Evolutionary conservation across 768 basidiomycete genomes (phyloP).

Genomic region (Lentinula raphanica): DNA sequence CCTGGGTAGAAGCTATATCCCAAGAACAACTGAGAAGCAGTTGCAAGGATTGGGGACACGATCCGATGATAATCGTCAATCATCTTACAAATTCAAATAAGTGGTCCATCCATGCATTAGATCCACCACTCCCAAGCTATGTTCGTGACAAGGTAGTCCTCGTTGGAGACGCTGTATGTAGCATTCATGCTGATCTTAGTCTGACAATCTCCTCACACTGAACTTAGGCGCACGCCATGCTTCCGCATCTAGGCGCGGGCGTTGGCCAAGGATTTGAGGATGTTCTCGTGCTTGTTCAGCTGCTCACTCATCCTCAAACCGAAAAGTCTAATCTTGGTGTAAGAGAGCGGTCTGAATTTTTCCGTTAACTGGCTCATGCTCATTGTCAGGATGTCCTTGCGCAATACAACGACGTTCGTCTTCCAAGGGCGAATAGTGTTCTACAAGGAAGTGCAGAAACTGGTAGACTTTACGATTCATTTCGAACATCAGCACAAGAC

Average conservation of each 20-base stretch:
- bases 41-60: constrained; percentile 42
- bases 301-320: constrained; percentile 40
- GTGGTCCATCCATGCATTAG: constrained; percentile 48
- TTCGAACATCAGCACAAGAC: constrained; percentile 25
- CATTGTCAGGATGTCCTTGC: constrained; percentile 35
- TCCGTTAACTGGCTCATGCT: background rate
- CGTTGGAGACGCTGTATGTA: constrained; percentile 47
- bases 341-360: constrained; percentile 6
- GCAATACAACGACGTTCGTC: constrained; percentile 40
- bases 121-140: constrained; percentile 40
- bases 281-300: constrained; percentile 37
- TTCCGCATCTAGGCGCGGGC: constrained; percentile 54
- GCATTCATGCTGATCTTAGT: background rate
- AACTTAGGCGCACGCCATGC: constrained; percentile 51
- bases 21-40: constrained; percentile 38
- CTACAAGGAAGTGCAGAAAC: constrained; percentile 32
- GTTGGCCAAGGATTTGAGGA: constrained; percentile 61
- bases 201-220: background rate
- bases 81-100: constrained; percentile 40
- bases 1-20: constrained; percentile 39
- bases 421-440: constrained; percentile 46
- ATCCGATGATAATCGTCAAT: constrained; percentile 34
- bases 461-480: constrained; percentile 41
- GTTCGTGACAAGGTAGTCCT: constrained; percentile 42
- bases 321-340: constrained; percentile 36